Conservation (phyloP, 176 grass and related monocot genomes). For the Paspalum notatum region DNA sequence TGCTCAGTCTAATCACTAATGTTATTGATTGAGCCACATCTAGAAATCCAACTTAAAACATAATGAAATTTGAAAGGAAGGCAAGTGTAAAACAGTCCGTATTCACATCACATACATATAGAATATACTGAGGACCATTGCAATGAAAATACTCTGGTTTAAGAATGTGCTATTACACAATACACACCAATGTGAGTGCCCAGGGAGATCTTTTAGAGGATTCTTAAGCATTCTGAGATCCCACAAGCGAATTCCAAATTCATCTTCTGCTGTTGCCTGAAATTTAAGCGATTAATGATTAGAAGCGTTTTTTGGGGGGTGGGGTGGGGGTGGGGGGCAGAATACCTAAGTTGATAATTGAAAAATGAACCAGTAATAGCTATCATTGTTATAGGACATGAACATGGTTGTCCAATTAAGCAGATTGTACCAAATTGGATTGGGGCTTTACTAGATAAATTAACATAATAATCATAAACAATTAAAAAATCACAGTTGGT, state of each 20-base stretch:
- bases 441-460: background rate
- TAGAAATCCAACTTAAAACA: conserved; percentile 17
- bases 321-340: no score
- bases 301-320: background rate
- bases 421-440: conserved; percentile 9
- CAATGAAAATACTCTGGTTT: conserved; percentile 20
- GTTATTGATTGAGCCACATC: background rate
- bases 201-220: conserved; percentile 86
- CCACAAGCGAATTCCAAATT: conserved; percentile 91
- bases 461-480: background rate
- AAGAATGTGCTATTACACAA: conserved; percentile 32
- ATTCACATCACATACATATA: background rate
- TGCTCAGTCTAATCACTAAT: background rate
- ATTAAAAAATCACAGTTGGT: background rate
- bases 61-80: conserved; percentile 30
- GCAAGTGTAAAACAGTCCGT: conserved; percentile 24
- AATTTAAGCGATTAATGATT: conserved; percentile 16
- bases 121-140: conserved; percentile 15
- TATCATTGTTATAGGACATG: conserved; percentile 23
- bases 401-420: background rate
- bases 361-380: conserved; percentile 26
- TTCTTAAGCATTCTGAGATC: conserved; percentile 90
- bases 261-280: conserved; percentile 96
- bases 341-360: conserved; percentile 30
- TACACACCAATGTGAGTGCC: conserved; percentile 91